Conservation (phyloP, 2,329 filamentous ascomycete genomes). For the Apiospora koreana region DNA sequence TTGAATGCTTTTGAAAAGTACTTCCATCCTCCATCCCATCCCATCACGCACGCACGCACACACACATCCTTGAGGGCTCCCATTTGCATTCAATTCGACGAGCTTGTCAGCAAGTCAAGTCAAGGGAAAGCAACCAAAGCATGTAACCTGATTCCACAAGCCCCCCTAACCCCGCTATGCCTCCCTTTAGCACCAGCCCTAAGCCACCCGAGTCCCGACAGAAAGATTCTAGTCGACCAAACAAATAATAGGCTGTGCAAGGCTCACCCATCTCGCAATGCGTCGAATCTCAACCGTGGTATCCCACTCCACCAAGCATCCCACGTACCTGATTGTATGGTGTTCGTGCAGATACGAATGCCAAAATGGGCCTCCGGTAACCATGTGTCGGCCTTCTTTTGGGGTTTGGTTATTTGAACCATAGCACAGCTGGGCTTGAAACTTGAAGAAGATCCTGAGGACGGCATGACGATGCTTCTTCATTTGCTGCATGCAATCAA, state of each 20-base stretch:
- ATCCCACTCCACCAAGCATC: neutral
- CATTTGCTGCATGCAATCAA: neutral
- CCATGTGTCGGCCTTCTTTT: neutral
- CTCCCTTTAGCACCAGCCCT: slow-evolving; percentile 1
- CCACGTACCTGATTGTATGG: neutral
- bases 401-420: neutral
- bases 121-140: neutral
- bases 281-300: neutral
- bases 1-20: too few species aligned
- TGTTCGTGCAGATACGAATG: neutral
- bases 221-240: neutral
- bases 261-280: neutral
- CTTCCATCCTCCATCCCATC: too few species aligned
- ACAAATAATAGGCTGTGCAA: neutral
- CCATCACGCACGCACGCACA: neutral
- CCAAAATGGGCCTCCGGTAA: neutral
- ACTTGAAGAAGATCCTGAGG: neutral
- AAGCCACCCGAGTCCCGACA: neutral
- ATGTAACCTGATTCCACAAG: neutral
- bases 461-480: neutral
- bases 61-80: neutral
- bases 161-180: neutral
- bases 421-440: neutral
- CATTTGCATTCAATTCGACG: neutral
- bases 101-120: neutral